A percentile compares a stretch with the other conserved stretches of the same genome.
Conservation (phyloP, 1,139 yeast species). For the Scheffersomyces parashehatae region DNA sequence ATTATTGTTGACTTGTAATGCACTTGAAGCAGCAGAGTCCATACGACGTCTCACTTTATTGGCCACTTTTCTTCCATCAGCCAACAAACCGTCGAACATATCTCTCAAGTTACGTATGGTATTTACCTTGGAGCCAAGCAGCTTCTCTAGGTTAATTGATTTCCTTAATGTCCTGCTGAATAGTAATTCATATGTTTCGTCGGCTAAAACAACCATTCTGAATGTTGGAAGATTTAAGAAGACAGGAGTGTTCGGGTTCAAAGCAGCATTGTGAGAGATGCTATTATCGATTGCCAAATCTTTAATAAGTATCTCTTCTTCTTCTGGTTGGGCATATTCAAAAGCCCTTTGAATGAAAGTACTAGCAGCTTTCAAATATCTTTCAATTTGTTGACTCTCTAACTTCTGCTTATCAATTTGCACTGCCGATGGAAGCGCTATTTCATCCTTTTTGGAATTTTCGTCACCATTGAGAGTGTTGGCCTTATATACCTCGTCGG, state of each 20-base stretch:
- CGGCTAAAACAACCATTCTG: conserved; percentile 92
- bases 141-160: conserved; percentile 68
- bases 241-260: conserved; percentile 78
- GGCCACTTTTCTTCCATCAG: conserved; percentile 91
- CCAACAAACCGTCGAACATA: conserved; percentile 87
- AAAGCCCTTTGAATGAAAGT: conserved; percentile 84
- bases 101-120: conserved; percentile 71
- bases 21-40: conserved; percentile 59
- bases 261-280: conserved; percentile 66
- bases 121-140: conserved; percentile 45
- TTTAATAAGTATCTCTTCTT: conserved; percentile 46
- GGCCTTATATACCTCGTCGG: conserved; percentile 52
- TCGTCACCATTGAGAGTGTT: conserved; percentile 19
- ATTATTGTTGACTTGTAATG: conserved; percentile 12
- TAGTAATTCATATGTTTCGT: conserved; percentile 85
- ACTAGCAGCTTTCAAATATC: conserved; percentile 86
- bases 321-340: conserved; percentile 79
- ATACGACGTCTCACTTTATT: conserved; percentile 82
- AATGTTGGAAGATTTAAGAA: conserved; percentile 82
- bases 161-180: conserved; percentile 67
- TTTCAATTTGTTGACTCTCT: conserved; percentile 69
- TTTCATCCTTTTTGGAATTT: conserved; percentile 15
- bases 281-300: conserved; percentile 40
- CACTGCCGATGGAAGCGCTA: conserved; percentile 51
- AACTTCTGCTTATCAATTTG: conserved; percentile 63